Percentiles rank a stretch among this genome's conserved stretches.
phyloP scores from a whole-genome alignment of 2,329 filamentous ascomycete genomes.

The Elsinoe ampelina region DNA sequence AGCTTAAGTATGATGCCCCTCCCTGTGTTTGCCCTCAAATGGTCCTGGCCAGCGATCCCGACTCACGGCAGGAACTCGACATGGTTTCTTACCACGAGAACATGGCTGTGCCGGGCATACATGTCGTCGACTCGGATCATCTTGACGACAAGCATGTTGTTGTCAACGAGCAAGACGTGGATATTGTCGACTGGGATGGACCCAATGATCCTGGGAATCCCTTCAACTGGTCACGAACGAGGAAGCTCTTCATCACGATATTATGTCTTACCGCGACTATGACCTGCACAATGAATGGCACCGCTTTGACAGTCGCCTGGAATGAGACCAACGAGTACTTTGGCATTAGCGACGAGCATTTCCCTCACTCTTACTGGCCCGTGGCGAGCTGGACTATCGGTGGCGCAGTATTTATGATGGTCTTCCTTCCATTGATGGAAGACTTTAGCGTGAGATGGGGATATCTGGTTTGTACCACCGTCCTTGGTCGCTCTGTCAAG shows the following conservation, averaged over 20 bases:
- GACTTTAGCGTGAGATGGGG: constrained; percentile 28
- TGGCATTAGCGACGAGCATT: constrained; percentile 26
- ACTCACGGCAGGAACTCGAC: not conserved
- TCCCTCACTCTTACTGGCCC: constrained; percentile 33
- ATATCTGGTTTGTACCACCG: constrained; percentile 15
- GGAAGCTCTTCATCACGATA: constrained; percentile 29
- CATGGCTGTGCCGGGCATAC: not conserved
- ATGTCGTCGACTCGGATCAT: not conserved
- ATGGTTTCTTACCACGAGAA: not conserved
- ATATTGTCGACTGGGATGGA: constrained; percentile 33
- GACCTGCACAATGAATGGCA: constrained; percentile 29
- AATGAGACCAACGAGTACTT: constrained; percentile 27
- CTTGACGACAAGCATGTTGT: not conserved
- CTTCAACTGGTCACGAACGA: constrained; percentile 25
- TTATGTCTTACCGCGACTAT: constrained; percentile 27
- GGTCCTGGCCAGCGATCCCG: not conserved
- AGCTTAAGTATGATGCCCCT: not conserved
- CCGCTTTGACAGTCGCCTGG: constrained; percentile 29
- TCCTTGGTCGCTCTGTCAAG: not conserved
- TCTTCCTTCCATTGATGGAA: constrained; percentile 30
- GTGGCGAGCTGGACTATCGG: constrained; percentile 30
- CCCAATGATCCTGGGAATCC: constrained; percentile 37
- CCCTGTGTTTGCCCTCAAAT: not conserved
- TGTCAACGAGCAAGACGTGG: constrained; percentile 13
- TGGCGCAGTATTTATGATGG: constrained; percentile 29